Evolutionary conservation across 202 grass and related monocot genomes (phyloP).

Genomic region (Zizania palustris): DNA sequence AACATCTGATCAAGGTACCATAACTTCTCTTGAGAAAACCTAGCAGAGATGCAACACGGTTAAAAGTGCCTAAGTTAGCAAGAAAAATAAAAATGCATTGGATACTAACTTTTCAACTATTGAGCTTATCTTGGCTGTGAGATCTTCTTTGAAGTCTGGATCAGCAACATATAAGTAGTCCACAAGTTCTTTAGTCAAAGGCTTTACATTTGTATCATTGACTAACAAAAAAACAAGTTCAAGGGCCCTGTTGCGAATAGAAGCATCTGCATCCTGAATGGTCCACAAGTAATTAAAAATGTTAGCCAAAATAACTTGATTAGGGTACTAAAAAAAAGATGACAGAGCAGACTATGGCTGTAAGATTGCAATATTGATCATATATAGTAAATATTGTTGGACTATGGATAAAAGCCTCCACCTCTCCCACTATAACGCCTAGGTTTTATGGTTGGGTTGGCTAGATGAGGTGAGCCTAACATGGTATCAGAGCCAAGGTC

Average conservation of each 20-base stretch:
- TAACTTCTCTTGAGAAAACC: constrained; percentile 98
- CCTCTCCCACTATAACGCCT: too few relatives aligned
- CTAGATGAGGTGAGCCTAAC: too few relatives aligned
- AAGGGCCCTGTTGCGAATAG: constrained; percentile 94
- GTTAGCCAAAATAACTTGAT: constrained; percentile 18
- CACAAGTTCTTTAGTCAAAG: constrained; percentile 87
- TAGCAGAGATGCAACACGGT: constrained; percentile 43
- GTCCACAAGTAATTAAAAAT: constrained; percentile 35
- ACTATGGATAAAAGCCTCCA: too few relatives aligned
- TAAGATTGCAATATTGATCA: constrained; percentile 16
- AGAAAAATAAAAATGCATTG: constrained; percentile 20
- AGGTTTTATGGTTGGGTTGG: too few relatives aligned
- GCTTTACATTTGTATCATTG: constrained; percentile 89
- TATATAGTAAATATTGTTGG: constrained; percentile 27
- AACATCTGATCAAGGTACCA: constrained; percentile 99
- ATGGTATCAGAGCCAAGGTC: too few relatives aligned
- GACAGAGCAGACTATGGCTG: not conserved
- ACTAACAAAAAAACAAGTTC: constrained; percentile 87
- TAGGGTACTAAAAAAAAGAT: constrained; percentile 23
- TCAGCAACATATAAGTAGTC: constrained; percentile 86
- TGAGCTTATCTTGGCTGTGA: constrained; percentile 85
- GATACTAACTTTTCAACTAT: constrained; percentile 86
- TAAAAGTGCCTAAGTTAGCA: constrained; percentile 17
- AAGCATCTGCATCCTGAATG: constrained; percentile 94
- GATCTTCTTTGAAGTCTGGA: constrained; percentile 95